Evolutionary conservation across 176 grass and related monocot species (phyloP).

Genomic region (Cenchrus americanus): DNA sequence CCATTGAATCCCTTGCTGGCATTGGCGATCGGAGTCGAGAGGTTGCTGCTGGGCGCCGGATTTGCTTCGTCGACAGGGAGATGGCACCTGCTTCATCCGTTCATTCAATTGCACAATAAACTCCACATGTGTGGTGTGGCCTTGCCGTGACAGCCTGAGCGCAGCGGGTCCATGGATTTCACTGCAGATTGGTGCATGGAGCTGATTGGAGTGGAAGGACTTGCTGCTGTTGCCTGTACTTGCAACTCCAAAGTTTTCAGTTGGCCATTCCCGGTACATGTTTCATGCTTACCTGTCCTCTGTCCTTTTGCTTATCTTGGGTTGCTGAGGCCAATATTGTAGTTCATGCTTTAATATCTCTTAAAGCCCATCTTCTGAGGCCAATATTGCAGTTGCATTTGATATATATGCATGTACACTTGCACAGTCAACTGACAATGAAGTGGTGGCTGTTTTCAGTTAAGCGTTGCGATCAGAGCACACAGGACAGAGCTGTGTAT

Average conservation of each 20-base stretch:
- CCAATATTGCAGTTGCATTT: neutral
- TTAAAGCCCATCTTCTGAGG: neutral
- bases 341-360: neutral
- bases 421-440: neutral
- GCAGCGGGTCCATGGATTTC: neutral
- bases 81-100: slow-evolving; percentile 37
- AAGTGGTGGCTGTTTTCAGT: slow-evolving; percentile 35
- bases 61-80: slow-evolving; percentile 35
- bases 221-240: neutral
- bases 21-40: slow-evolving; percentile 4
- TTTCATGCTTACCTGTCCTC: slow-evolving; percentile 21
- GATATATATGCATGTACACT: neutral
- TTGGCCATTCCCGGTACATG: slow-evolving; percentile 32
- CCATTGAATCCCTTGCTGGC: slow-evolving; percentile 28
- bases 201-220: neutral
- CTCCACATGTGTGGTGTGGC: slow-evolving; percentile 21
- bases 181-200: neutral
- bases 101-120: slow-evolving; percentile 36
- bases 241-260: slow-evolving; percentile 21
- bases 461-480: slow-evolving; percentile 30
- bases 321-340: neutral
- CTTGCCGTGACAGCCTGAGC: slow-evolving; percentile 28
- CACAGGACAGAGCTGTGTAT: neutral
- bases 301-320: neutral
- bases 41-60: slow-evolving; percentile 27